Percentiles rank a stretch among this genome's conserved stretches.
Evolutionary conservation across 1,284 basidiomycete genomes (phyloP).

Genomic region (Pascua guehoae): DNA sequence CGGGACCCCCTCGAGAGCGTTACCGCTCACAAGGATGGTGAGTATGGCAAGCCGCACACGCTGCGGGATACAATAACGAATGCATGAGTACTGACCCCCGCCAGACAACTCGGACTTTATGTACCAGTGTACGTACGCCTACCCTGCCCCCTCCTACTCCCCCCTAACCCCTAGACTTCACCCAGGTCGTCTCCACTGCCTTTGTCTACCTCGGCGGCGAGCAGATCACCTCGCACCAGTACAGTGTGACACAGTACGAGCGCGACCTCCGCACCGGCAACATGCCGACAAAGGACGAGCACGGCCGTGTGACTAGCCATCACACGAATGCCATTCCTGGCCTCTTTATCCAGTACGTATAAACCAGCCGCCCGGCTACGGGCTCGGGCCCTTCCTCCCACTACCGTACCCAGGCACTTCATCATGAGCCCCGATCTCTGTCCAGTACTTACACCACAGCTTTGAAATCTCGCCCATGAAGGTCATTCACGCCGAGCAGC

Average conservation of each 20-base stretch:
- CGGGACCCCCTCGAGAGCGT: slow-evolving; percentile 77
- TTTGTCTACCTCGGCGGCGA: slow-evolving; percentile 77
- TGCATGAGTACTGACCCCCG: neutral
- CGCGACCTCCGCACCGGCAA: slow-evolving; percentile 68
- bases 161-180: slow-evolving; percentile 18
- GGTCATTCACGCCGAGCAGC: slow-evolving; percentile 81
- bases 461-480: slow-evolving; percentile 97
- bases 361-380: neutral
- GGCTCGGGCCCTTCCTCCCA: too few species aligned
- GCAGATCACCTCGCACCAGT: slow-evolving; percentile 60
- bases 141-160: neutral
- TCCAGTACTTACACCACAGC: slow-evolving; percentile 22
- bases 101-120: slow-evolving; percentile 12
- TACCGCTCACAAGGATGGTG: slow-evolving; percentile 60
- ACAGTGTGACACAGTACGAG: slow-evolving; percentile 93
- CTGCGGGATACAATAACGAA: neutral
- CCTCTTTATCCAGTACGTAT: slow-evolving; percentile 72
- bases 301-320: slow-evolving; percentile 70
- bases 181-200: slow-evolving; percentile 92
- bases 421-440: too few species aligned
- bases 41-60: slow-evolving; percentile 7
- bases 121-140: slow-evolving; percentile 12
- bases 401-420: neutral
- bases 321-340: slow-evolving; percentile 75
- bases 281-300: slow-evolving; percentile 55